phyloP scores from a whole-genome alignment of 768 basidiomycete species.

The Trametes meyenii region DNA sequence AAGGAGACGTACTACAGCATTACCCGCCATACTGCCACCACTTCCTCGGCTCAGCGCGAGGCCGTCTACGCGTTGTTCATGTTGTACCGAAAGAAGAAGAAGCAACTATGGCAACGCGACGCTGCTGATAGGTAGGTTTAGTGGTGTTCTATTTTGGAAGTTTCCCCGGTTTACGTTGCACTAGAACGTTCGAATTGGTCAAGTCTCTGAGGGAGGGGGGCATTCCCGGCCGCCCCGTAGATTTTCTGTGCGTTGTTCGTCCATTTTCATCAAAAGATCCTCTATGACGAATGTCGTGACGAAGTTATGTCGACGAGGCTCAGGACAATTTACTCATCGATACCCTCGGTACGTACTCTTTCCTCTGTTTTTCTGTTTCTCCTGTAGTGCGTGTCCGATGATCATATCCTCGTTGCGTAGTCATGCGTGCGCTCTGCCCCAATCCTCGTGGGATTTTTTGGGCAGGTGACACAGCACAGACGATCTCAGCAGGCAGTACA shows the following conservation, averaged over 20 bases:
- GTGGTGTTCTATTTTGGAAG: neutral
- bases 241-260: conserved; percentile 52
- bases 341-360: conserved; percentile 47
- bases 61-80: conserved; percentile 56
- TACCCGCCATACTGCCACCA: conserved; percentile 49
- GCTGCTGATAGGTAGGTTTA: conserved; percentile 57
- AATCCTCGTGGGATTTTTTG: conserved; percentile 75
- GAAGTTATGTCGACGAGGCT: conserved; percentile 72
- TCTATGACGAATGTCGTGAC: too few relatives aligned
- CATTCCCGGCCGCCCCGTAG: conserved; percentile 47
- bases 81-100: conserved; percentile 51
- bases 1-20: conserved; percentile 42
- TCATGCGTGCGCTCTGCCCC: conserved; percentile 60
- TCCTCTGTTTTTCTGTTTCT: neutral
- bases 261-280: neutral
- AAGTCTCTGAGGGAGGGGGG: conserved; percentile 13
- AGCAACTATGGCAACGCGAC: conserved; percentile 48
- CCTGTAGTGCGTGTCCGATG: neutral
- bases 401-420: conserved; percentile 36
- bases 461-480: conserved; percentile 83
- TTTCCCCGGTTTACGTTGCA: neutral
- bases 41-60: conserved; percentile 50
- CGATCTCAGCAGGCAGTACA: conserved; percentile 71
- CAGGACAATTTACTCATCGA: conserved; percentile 76
- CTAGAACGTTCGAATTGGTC: neutral